Base-by-base conservation (phyloP, 2,329 filamentous ascomycete species). In the Talaromyces piceae region DNA sequence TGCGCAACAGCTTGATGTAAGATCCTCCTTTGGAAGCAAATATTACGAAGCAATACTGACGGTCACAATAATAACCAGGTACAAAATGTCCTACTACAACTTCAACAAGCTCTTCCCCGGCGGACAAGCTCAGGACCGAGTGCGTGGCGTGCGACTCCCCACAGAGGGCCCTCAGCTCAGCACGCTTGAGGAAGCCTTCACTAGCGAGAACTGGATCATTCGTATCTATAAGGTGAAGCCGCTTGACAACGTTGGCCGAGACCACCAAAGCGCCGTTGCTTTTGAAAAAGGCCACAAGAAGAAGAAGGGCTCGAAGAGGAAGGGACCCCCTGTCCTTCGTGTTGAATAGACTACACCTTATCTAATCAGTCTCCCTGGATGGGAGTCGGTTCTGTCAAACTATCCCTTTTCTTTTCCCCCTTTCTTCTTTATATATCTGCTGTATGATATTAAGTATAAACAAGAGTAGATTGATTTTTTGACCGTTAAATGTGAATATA, bases 61-160 rank as follows among this genome's bases (percentile, higher is more conserved):
- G 22, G 23, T 6, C 23, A 23, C 16, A 30, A 3, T 22, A n/a
- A 47, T 4, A 39, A 44, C 28, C 58, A 95, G 91, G 89, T 98
- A 98, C 82, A 98, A 98, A 81, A 96, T 98, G 91, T 96, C 90
- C 20, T 98, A 98, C 80, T 88, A 98, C 82, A 97, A 97, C 79
- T 98, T 88, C 78, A 82, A 91, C 71, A 75, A 80, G 44, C 82
- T 98, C 56, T 98, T 97, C 81, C 91, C 91, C 41, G 79, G 86
- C 2, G 93, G 93, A 56, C 90, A 97, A 73, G 91, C 88, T 30
- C 77, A 83, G 61, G 93, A 98, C 68, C 86, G 93, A 60, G 93
- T 98, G 57, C 90, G 93, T 66, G 83, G 84, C 58, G 80, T 81
- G 31, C 82, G 81, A 54, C 75, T 97, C 47, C 94, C 93, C n/a